Percentiles rank a stretch among this genome's conserved stretches.
phyloP scores from a whole-genome alignment of 768 basidiomycete species.

The Pleurotus eryngii region DNA sequence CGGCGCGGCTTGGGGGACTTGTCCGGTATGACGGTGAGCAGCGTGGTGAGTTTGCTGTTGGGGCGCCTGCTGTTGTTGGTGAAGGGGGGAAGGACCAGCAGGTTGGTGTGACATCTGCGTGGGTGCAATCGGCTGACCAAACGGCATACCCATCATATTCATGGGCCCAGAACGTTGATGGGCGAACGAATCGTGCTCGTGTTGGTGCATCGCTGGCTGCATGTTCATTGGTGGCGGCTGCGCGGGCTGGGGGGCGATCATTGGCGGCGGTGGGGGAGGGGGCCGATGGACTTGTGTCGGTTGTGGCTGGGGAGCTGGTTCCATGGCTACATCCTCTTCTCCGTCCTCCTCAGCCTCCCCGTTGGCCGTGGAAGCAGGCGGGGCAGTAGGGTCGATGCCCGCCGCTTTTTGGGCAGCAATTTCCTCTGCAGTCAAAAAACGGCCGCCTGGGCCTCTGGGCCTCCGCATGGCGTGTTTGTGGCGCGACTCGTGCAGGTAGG shows the following conservation, averaged over 20 bases:
- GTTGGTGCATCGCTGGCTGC: conserved; percentile 13
- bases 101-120: conserved; percentile 12
- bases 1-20: conserved; percentile 13
- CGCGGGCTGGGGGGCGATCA: conserved; percentile 15
- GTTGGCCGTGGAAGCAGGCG: conserved; percentile 12
- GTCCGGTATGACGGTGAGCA: conserved; percentile 9
- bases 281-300: conserved; percentile 10
- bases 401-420: conserved; percentile 76
- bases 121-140: conserved; percentile 17
- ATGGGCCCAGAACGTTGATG: conserved; percentile 19
- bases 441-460: conserved; percentile 93
- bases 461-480: conserved; percentile 98
- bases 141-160: conserved; percentile 22
- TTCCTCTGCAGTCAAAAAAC: conserved; percentile 96
- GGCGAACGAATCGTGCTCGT: conserved; percentile 21
- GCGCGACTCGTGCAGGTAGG: conserved; percentile 96
- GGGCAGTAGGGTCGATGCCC: conserved; percentile 25
- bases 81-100: conserved; percentile 15
- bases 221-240: conserved; percentile 7
- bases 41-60: conserved; percentile 16
- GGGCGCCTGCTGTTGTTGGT: conserved; percentile 16
- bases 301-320: not conserved
- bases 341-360: conserved; percentile 22
- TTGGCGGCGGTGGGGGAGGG: conserved; percentile 14
- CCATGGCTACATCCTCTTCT: conserved; percentile 38